Conservation (phyloP, 768 basidiomycete species). For the Termitomyces sp. region DNA sequence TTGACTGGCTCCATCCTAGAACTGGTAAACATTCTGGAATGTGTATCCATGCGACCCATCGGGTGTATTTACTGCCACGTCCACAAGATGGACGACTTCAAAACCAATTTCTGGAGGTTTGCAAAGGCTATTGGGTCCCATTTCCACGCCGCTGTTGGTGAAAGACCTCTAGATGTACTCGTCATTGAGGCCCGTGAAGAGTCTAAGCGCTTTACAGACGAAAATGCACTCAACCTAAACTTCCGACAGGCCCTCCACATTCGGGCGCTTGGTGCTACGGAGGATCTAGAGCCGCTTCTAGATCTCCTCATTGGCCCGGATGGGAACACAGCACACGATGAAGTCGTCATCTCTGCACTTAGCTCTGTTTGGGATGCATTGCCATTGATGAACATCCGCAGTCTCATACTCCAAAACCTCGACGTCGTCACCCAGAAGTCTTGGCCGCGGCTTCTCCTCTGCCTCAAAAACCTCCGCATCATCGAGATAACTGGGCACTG, state of each 20-base stretch:
- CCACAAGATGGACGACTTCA: constrained; percentile 22
- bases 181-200: constrained; percentile 24
- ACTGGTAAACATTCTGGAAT: constrained; percentile 23
- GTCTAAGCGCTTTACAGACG: constrained; percentile 17
- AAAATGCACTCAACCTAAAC: constrained; percentile 18
- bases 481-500: constrained; percentile 29
- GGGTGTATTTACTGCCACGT: constrained; percentile 20
- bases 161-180: constrained; percentile 21
- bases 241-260: constrained; percentile 29
- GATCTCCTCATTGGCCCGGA: constrained; percentile 27
- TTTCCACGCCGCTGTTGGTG: constrained; percentile 15
- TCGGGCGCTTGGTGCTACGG: constrained; percentile 23
- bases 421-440: constrained; percentile 34
- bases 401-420: constrained; percentile 29
- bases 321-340: constrained; percentile 20
- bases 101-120: constrained; percentile 21
- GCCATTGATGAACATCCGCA: constrained; percentile 23
- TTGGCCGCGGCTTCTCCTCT: constrained; percentile 26
- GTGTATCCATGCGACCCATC: constrained; percentile 20
- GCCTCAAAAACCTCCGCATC: constrained; percentile 25
- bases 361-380: constrained; percentile 26
- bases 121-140: constrained; percentile 20
- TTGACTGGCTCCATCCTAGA: constrained; percentile 27
- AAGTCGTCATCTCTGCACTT: constrained; percentile 24
- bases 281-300: constrained; percentile 18